phyloP scores from a whole-genome alignment of 1,284 basidiomycete genomes.

The Malassezia dermatis region DNA sequence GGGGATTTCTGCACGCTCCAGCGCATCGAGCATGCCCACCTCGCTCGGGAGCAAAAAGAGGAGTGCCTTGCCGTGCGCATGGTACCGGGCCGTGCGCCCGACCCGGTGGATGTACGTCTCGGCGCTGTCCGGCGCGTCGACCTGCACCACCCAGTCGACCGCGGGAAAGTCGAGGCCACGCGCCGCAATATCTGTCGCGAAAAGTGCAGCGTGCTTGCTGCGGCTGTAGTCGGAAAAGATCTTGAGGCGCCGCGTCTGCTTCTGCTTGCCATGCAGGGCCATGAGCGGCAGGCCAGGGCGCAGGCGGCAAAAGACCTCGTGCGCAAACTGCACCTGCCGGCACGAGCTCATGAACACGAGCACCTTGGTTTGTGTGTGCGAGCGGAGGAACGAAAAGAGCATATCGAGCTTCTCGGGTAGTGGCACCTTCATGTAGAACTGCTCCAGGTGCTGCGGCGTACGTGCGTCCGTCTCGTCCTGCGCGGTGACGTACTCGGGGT shows the following conservation, averaged over 20 bases:
- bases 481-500: conserved; percentile 64
- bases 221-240: conserved; percentile 41
- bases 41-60: conserved; percentile 78
- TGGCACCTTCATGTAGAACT: conserved; percentile 75
- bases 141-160: conserved; percentile 92
- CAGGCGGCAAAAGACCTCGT: conserved; percentile 86
- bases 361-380: conserved; percentile 79
- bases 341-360: conserved; percentile 90
- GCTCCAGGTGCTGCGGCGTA: conserved; percentile 66
- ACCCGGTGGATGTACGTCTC: conserved; percentile 97
- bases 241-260: conserved; percentile 71
- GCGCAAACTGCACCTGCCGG: conserved; percentile 79
- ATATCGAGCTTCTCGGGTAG: conserved; percentile 82
- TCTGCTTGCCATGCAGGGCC: conserved; percentile 92
- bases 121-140: conserved; percentile 96
- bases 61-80: conserved; percentile 75
- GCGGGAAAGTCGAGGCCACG: conserved; percentile 92
- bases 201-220: conserved; percentile 39
- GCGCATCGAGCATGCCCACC: conserved; percentile 66
- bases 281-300: conserved; percentile 85
- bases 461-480: conserved; percentile 48
- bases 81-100: conserved; percentile 85
- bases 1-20: conserved; percentile 62
- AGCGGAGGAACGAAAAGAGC: conserved; percentile 89
- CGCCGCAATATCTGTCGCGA: conserved; percentile 83